These are phyloP conservation scores for Amanita polypyramis DNA, from an alignment of 768 basidiomycete species.

Conservation along the genomic window DNA sequence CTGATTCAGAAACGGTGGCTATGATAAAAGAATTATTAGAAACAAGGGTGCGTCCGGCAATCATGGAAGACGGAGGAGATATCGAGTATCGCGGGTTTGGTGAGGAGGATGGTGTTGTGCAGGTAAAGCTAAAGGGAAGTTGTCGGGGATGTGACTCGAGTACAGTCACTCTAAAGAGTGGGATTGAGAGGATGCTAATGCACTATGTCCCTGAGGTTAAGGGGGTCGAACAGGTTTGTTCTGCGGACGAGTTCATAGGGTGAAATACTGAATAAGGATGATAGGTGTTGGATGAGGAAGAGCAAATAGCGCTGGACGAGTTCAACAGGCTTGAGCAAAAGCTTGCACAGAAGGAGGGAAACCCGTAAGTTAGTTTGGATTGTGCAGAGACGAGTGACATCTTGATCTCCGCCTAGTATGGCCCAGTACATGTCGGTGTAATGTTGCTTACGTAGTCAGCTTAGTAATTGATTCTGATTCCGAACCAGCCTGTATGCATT, in stretches of 20 bases:
- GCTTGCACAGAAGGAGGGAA: conserved; percentile 32
- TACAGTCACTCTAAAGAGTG: conserved; percentile 90
- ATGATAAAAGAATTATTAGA: conserved; percentile 99
- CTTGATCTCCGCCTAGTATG: conserved; percentile 37
- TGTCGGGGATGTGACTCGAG: conserved; percentile 94
- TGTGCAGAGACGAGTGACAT: conserved; percentile 19
- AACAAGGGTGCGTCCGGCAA: conserved; percentile 89
- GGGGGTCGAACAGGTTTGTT: conserved; percentile 73
- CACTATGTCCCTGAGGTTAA: conserved; percentile 97
- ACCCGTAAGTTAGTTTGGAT: conserved; percentile 34
- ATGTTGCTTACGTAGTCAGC: conserved; percentile 5
- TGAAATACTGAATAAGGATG: conserved; percentile 4
- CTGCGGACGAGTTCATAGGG: neutral
- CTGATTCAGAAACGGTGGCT: conserved; percentile 91
- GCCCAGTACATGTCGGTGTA: conserved; percentile 77
- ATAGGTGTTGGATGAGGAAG: conserved; percentile 86
- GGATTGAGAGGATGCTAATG: conserved; percentile 98
- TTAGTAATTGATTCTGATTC: neutral
- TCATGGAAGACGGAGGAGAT: conserved; percentile 98
- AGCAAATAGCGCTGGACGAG: conserved; percentile 76
- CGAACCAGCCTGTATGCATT: no score
- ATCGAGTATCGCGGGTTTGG: conserved; percentile 92
- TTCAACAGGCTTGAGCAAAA: conserved; percentile 81
- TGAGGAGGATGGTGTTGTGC: conserved; percentile 72
- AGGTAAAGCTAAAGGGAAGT: conserved; percentile 90